Evolutionary conservation across 352 stramenopile genomes (phyloP).

Genomic region (Phytophthora foliorum): DNA sequence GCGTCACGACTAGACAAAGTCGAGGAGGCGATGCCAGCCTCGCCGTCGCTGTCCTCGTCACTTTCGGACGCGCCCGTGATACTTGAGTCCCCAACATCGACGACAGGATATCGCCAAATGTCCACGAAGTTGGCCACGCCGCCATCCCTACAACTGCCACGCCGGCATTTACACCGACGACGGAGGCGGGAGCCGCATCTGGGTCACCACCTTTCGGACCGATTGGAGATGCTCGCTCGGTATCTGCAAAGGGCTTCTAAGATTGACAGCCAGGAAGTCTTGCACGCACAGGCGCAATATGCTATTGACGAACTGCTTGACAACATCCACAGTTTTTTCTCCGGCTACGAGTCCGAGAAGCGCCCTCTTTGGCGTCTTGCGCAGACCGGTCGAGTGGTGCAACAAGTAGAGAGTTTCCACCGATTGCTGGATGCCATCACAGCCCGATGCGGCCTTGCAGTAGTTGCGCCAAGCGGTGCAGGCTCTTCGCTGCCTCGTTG

Average conservation of each 20-base stretch:
- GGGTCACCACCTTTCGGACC: slow-evolving; percentile 40
- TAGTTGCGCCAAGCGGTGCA: slow-evolving; percentile 12
- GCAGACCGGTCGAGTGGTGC: slow-evolving; percentile 44
- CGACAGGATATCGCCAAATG: slow-evolving; percentile 23
- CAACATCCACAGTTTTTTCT: slow-evolving; percentile 44
- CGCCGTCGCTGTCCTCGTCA: slow-evolving; percentile 33
- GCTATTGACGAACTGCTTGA: slow-evolving; percentile 37
- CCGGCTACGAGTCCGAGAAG: slow-evolving; percentile 33
- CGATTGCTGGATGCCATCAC: slow-evolving; percentile 43
- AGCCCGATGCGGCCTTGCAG: slow-evolving; percentile 35
- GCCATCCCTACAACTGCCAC: slow-evolving; percentile 19
- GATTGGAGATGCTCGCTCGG: slow-evolving; percentile 31
- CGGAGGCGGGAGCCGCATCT: slow-evolving; percentile 36
- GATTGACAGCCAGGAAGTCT: slow-evolving; percentile 11
- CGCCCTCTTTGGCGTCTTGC: slow-evolving; percentile 40
- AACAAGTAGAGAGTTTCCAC: slow-evolving; percentile 47
- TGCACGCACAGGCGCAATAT: slow-evolving; percentile 29
- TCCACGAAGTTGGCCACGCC: slow-evolving; percentile 17
- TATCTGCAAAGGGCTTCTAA: slow-evolving; percentile 31
- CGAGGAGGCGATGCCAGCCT: slow-evolving; percentile 29
- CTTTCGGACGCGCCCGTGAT: slow-evolving; percentile 32
- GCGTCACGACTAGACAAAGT: slow-evolving; percentile 30
- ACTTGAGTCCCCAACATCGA: slow-evolving; percentile 31
- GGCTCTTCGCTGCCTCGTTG: slow-evolving; percentile 33
- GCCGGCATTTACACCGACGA: slow-evolving; percentile 26